Base-by-base conservation (phyloP, 2,329 filamentous ascomycete genomes). In the Colletotrichum limetticola region DNA sequence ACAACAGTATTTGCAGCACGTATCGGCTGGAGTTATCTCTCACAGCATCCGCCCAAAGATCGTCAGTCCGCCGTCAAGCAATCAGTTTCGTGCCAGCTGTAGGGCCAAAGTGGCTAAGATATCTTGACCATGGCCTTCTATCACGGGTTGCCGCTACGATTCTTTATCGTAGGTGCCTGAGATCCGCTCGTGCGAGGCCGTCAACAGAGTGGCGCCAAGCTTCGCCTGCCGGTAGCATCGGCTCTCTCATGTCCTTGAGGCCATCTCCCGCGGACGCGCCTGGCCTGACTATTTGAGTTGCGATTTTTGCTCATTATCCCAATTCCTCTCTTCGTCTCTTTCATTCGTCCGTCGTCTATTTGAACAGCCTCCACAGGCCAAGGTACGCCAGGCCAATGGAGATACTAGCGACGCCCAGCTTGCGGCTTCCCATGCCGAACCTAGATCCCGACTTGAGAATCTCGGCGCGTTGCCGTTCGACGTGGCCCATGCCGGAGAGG, bases 341-440 rank as follows among this genome's bases (percentile, higher is more conserved):
- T 9, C 8, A 5, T 64, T 9, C 49, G 14, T 16, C 11, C 16
- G 24, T 28, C 28, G 42, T 57, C 86, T 81, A 92, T 76, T 89
- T 88, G 71, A 92, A 86, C 30, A 92, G 85, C 75, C 93, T 87
- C 86, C 90, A 95, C 26, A 95, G 79, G 0, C 93, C 93, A 83
- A 95, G 86, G 79, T 91, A 93, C 5, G 91, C 89, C 63, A 95
- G 84, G 5, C 89, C 88, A 11, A 93, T 83, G 5, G 93, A 94
- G 71, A 94, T 92, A 32, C 87, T 86, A 4, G 90, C 86, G 74
- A 95, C 92, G 58, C 92, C 93, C 49, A 91, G 77, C 77, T 89
- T 89, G 72, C 94, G 89, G 76, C 91, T 93, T 74, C 89, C 89
- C 88, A 95, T 92, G 73, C 93, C 93, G 78, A 95, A 92, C 77